Evolutionary conservation across 495 filamentous ascomycete genomes (phyloP), one percentile per base, ranked within the genome.

Genomic region (Talaromyces proteolyticus): DNA sequence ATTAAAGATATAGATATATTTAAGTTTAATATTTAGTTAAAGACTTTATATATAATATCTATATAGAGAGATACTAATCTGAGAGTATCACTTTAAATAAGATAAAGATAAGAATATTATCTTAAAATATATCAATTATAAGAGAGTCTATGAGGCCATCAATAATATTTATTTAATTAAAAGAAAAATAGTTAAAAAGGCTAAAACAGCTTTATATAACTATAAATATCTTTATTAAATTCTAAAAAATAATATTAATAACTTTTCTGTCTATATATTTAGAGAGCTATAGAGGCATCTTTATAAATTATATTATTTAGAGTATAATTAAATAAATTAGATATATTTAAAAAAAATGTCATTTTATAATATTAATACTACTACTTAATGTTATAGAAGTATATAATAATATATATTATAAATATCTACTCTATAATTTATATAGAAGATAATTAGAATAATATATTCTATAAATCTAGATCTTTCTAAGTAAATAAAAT

Each of bases 251-350:
- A 12, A 60, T 22, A 7, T 41, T 0, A n/a, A n/a, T n/a, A n/a
- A 43, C 67, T 2, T 54, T 70, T 2, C 59, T 58, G 8, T 17
- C 26, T 3, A 47, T n/a, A 3, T 54, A 70, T 23, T 47, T 61
- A 55, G 65, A n/a, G n/a, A 58, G 56, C 4, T 44, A 56, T 7
- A 56, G 42, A 25, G 47, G 36, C 0, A 48, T 44, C 20, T 62
- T 53, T 1, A 55, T 46, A 4, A 53, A 65, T 12, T 25, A 63
- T 45, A 44, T 53, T 20, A 50, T 63, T 20, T 47, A 58, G 20
- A n/a, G 62, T n/a, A n/a, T 66, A 18, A 42, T 63, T 5, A 43
- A 64, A 25, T 18, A 24, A 0, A 57, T 68, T 10, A 39, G 55
- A 16, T 8, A 19, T 1, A 47, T 42, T 24, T 66, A 49, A 55